Base-by-base conservation (phyloP, 2,329 filamentous ascomycete species). In the Scytalidium lignicola region DNA sequence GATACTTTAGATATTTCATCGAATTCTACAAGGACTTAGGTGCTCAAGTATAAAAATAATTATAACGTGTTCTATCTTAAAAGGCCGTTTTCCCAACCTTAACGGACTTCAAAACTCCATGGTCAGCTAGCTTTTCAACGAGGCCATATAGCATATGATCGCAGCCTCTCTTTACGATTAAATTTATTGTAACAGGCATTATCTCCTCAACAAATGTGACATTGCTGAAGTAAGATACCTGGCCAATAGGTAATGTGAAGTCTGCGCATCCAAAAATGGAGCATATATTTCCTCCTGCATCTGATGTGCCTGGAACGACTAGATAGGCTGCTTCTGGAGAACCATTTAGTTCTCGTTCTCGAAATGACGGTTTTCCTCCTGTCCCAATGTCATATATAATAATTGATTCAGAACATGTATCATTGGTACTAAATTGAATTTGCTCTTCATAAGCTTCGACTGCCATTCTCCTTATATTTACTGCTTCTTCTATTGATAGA, bases 361-460 rank as follows among this genome's bases (percentile, higher is more conserved):
- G 65, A 50, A 65, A 71, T 5, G 64, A 67, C 2, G 69, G 68
- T 17, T 68, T 46, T 0, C 68, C 70, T 19, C 70, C 69, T 1
- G 68, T 71, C 9, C 70, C 69, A 45, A 71, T 68, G 52, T 72
- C 70, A 54, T 67, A 69, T 19, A 72, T 55, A 58, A 71, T 64
- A 17, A 73, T 56, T 29, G 59, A 62, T 45, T 71, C 68, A 5
- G 67, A 70, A 51, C 70, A 72, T 1, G 65, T 67, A 39, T 67
- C 63, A 6, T 62, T 37, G 1, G 65, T 69, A 41, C 56, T 59
- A 55, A 61, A 67, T 44, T 71, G 65, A 3, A 71, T 51, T 21
- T 66, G 51, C 3, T 54, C 45, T 45, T 71, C 67, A 54, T 70
- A 70, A 63, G 65, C 69, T 46, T 67, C 61, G 1, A 69, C 67